Conservation (phyloP, 2,329 filamentous ascomycete species). For the Cercospora sp. region DNA sequence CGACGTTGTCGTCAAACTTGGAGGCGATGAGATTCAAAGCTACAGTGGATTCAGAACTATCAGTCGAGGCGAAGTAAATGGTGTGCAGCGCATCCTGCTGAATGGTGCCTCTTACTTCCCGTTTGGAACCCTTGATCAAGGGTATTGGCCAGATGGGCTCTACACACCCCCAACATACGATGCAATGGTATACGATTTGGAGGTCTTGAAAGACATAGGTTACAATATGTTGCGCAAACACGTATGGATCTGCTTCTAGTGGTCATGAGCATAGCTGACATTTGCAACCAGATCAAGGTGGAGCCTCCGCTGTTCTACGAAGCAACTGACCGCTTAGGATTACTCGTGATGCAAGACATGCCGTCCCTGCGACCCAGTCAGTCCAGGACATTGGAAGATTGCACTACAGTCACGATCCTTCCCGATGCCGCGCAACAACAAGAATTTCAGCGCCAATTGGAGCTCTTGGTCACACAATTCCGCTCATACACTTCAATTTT, state of each 20-base stretch:
- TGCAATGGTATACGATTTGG: conserved; percentile 67
- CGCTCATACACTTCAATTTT: conserved; percentile 66
- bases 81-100: conserved; percentile 61
- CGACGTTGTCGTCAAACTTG: conserved; percentile 59
- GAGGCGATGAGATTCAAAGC: conserved; percentile 58
- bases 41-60: conserved; percentile 72
- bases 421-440: conserved; percentile 55
- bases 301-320: conserved; percentile 68
- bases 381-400: conserved; percentile 39
- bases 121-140: conserved; percentile 70
- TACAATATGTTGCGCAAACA: conserved; percentile 74
- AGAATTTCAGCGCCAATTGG: conserved; percentile 66
- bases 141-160: conserved; percentile 68
- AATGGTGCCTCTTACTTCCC: conserved; percentile 70
- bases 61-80: conserved; percentile 57
- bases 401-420: conserved; percentile 34
- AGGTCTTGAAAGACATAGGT: conserved; percentile 64
- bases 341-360: conserved; percentile 73
- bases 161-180: conserved; percentile 65
- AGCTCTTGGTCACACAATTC: conserved; percentile 62
- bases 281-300: conserved; percentile 57
- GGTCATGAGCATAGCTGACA: background rate
- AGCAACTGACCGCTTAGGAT: conserved; percentile 65
- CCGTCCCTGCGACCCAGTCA: conserved; percentile 55
- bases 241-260: conserved; percentile 16